Conservation (phyloP, 2,329 filamentous ascomycete genomes). For the Neonectria magnoliae region DNA sequence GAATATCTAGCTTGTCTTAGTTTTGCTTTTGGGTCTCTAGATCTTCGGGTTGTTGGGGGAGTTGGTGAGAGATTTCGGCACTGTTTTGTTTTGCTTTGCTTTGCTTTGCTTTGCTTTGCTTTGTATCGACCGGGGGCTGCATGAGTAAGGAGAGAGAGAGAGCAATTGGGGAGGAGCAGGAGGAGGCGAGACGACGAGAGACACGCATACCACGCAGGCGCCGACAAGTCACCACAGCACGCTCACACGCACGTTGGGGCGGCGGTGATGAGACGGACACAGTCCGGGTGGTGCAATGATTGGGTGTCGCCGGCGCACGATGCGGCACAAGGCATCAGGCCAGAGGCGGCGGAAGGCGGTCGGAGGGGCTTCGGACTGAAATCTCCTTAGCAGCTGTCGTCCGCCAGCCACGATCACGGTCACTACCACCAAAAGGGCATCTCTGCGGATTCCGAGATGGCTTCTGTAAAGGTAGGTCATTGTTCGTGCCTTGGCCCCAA, state of each 20-base stretch:
- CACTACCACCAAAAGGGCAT: constrained; percentile 35
- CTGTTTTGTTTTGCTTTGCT: background rate
- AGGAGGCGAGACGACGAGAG: background rate
- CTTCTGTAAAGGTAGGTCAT: background rate
- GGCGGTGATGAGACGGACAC: constrained; percentile 22
- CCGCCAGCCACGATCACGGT: constrained; percentile 41
- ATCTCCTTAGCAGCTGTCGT: constrained; percentile 34
- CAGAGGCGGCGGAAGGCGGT: constrained; percentile 19
- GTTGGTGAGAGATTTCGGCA: background rate
- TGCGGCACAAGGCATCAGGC: constrained; percentile 9
- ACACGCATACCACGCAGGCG: constrained; percentile 9
- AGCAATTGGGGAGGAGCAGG: too few relatives aligned
- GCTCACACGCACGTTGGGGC: constrained; percentile 15
- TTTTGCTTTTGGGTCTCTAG: background rate
- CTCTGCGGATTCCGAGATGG: constrained; percentile 24
- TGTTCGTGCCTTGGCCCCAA: constrained; percentile 27
- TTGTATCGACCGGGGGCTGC: constrained; percentile 7
- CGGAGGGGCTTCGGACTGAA: constrained; percentile 27
- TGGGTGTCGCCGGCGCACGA: constrained; percentile 17
- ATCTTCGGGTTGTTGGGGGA: background rate
- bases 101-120: constrained; percentile 1
- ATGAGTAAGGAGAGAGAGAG: constrained; percentile 12
- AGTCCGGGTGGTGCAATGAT: background rate
- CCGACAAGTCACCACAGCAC: background rate
- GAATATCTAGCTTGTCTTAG: background rate